Conservation (phyloP, 345 rosid species). For the Anastatica hierochuntica region DNA sequence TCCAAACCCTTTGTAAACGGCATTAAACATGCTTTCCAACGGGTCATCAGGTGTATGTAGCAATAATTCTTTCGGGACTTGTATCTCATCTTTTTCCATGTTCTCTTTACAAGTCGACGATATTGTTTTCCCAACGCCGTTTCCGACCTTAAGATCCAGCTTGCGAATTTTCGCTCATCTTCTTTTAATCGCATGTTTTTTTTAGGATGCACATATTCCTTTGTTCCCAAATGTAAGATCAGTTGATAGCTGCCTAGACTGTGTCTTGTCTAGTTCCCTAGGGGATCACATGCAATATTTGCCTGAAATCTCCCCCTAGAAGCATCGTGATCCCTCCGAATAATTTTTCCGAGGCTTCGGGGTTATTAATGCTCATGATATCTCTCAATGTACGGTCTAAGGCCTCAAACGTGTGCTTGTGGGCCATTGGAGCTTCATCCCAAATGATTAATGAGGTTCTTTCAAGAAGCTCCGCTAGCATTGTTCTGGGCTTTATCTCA, state of each 20-base stretch:
- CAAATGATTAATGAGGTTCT: background rate
- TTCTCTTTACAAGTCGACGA: too few species aligned
- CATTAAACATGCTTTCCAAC: too few species aligned
- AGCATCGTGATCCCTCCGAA: background rate
- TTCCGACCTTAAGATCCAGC: too few species aligned
- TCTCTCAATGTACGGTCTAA: background rate
- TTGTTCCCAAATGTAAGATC: background rate
- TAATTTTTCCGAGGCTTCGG: background rate
- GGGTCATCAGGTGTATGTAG: too few species aligned
- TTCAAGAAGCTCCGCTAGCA: background rate
- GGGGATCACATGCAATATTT: background rate
- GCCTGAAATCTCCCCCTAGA: background rate
- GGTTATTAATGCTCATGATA: background rate
- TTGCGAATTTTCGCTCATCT: too few species aligned
- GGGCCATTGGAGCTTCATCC: background rate
- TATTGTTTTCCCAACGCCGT: too few species aligned
- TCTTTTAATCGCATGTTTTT: too few species aligned
- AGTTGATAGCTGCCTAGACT: background rate
- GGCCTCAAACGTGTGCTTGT: background rate
- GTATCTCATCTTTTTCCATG: too few species aligned
- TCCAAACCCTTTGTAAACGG: too few species aligned
- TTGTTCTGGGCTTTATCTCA: background rate
- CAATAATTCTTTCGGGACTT: too few species aligned
- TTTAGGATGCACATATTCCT: too few species aligned
- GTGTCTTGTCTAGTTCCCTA: background rate